These are phyloP conservation scores for Triticum timopheevii DNA, from an alignment of 176 grass and related monocot genomes.

Conservation along the genomic window DNA sequence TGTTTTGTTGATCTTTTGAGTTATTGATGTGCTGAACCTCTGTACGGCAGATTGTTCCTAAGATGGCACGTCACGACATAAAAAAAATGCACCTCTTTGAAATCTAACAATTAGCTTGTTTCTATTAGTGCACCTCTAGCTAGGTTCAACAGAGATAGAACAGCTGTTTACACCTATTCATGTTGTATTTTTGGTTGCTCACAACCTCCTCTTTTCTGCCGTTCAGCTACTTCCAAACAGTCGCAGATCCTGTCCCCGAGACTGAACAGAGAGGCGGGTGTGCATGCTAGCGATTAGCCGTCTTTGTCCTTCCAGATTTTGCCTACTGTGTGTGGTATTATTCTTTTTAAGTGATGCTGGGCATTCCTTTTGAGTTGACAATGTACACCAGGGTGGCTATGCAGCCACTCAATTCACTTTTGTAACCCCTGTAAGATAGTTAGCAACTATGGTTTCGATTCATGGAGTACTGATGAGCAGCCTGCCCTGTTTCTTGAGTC, in stretches of 20 bases:
- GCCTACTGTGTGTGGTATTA: constrained; percentile 43
- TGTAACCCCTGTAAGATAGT: constrained; percentile 40
- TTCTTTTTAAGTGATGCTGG: constrained; percentile 41
- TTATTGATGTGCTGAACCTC: not conserved
- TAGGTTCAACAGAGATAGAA: not conserved
- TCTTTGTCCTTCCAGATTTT: constrained; percentile 34
- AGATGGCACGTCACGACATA: not conserved
- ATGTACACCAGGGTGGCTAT: constrained; percentile 37
- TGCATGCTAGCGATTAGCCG: constrained; percentile 65
- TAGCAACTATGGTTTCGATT: constrained; percentile 26
- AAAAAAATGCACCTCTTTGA: not conserved
- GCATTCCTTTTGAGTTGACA: constrained; percentile 35
- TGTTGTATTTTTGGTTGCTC: not conserved
- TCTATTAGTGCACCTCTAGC: not conserved
- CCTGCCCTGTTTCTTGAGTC: constrained; percentile 16
- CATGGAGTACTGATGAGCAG: not conserved
- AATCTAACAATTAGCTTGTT: not conserved
- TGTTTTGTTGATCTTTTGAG: not conserved
- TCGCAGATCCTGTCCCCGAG: constrained; percentile 56
- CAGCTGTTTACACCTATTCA: not conserved
- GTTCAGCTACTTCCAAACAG: constrained; percentile 77
- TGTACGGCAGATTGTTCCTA: not conserved
- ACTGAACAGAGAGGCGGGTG: constrained; percentile 75
- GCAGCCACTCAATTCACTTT: constrained; percentile 22
- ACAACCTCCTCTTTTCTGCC: constrained; percentile 2